These are phyloP conservation scores for Taphrina deformans DNA, from an alignment of 1,139 yeast species.

Conservation along the genomic window DNA sequence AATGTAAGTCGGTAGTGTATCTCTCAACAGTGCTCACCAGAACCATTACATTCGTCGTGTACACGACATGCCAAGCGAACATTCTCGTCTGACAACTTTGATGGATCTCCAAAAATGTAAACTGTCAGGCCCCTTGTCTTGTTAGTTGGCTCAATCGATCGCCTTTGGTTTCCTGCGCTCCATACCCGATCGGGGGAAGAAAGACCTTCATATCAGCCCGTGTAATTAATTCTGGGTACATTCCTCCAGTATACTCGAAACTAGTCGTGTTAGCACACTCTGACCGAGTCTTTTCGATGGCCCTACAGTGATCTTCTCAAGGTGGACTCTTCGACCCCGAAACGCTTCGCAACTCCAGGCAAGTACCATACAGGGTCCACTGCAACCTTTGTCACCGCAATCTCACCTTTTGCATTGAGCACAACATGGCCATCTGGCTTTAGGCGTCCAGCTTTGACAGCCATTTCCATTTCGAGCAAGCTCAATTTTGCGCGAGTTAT, in stretches of 20 bases:
- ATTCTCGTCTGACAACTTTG: conserved; percentile 52
- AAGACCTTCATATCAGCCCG: conserved; percentile 63
- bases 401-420: conserved; percentile 57
- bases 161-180: neutral
- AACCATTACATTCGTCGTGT: conserved; percentile 60
- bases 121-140: conserved; percentile 57
- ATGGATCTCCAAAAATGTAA: conserved; percentile 62
- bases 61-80: conserved; percentile 57
- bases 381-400: conserved; percentile 61
- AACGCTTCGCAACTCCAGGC: conserved; percentile 64
- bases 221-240: conserved; percentile 63
- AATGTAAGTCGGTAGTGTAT: conserved; percentile 48
- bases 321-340: conserved; percentile 57
- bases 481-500: conserved; percentile 64
- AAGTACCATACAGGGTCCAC: conserved; percentile 67
- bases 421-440: conserved; percentile 60
- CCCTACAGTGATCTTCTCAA: conserved; percentile 53
- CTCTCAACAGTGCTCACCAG: neutral
- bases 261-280: neutral
- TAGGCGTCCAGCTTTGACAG: conserved; percentile 54
- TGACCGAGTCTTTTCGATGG: neutral
- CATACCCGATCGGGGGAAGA: conserved; percentile 47
- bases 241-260: conserved; percentile 64
- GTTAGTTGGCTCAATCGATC: neutral
- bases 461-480: conserved; percentile 57